Evolutionary conservation across 2,329 filamentous ascomycete species (phyloP), one percentile per base, ranked within the genome.

Genomic region (Lachnellula occidentalis): DNA sequence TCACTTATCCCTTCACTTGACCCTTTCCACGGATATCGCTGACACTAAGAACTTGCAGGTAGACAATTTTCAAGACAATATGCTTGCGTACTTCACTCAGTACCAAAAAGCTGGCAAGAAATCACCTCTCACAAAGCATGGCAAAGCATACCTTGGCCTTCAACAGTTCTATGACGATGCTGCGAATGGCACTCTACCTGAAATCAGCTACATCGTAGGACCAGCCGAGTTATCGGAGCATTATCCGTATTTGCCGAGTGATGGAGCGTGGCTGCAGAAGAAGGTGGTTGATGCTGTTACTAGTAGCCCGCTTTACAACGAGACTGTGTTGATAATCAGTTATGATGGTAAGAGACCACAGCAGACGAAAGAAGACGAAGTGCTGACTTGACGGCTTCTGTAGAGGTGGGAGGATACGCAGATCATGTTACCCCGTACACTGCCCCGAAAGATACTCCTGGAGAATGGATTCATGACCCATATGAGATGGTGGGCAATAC

Each of bases 191-290:
- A 76, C 71, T 0, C 70, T 82, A 2, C 78, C 78, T 0, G 72
- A 74, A 53, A 66, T 81, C 45, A 76, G 72, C 51, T 78, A 76
- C 64, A 75, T 80, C 27, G 71, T 77, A 57, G 69, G 75, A 3
- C 77, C 77, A 0, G 69, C 69, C 9, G 73, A 79, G 55, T 68
- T 80, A 12, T 77, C 75, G 0, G 78, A 81, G 63, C 78, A 80
- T 60, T 72, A 76, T 1, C 77, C 77, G 0, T 78, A 76, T 60
- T 71, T 72, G 48, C 77, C 78, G 2, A 74, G 71, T 50, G 78
- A 80, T 52, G 78, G 77, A 17, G 76, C 71, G 4, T 81, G 77
- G 77, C 68, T 80, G 48, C 74, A 79, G 62, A 72, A 76, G 59
- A 69, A 76, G 60, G 70, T 81, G 8, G 74, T 78, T 34, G 69